Evolutionary conservation across 2,329 filamentous ascomycete genomes (phyloP).

Genomic region (Fusarium mexicanum): DNA sequence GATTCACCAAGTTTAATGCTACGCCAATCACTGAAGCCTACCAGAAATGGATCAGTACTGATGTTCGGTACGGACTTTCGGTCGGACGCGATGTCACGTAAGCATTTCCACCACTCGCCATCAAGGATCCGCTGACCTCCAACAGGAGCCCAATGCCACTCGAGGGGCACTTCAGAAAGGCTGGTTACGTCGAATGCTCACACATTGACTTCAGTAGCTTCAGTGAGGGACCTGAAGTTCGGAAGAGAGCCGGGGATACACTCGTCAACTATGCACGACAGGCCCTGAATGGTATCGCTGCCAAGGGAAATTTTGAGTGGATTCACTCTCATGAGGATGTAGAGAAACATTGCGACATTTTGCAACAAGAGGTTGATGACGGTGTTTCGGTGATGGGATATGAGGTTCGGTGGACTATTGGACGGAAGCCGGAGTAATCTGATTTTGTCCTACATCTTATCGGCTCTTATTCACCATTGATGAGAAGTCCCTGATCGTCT

Average conservation of each 20-base stretch:
- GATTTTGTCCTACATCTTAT: background rate
- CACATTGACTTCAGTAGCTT: conserved; percentile 6
- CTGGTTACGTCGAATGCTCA: background rate
- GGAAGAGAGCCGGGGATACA: background rate
- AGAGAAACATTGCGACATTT: background rate
- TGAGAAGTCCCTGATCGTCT: no score
- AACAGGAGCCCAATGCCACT: background rate
- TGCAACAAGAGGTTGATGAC: background rate
- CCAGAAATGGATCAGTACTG: conserved; percentile 4
- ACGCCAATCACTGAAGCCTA: background rate
- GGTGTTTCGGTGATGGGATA: background rate
- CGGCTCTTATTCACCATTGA: background rate
- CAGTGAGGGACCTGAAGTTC: background rate
- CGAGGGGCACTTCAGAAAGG: background rate
- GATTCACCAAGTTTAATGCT: background rate
- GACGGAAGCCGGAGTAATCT: background rate
- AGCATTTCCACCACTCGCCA: background rate
- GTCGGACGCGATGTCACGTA: background rate
- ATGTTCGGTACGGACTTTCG: background rate
- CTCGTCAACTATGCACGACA: background rate
- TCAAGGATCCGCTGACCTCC: background rate
- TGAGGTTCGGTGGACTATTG: conserved; percentile 9
- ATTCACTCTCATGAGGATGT: background rate
- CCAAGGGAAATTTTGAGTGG: background rate
- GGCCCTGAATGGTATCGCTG: background rate